These are phyloP conservation scores for Malus fusca DNA, from an alignment of 306 rosid species.

Conservation along the genomic window DNA sequence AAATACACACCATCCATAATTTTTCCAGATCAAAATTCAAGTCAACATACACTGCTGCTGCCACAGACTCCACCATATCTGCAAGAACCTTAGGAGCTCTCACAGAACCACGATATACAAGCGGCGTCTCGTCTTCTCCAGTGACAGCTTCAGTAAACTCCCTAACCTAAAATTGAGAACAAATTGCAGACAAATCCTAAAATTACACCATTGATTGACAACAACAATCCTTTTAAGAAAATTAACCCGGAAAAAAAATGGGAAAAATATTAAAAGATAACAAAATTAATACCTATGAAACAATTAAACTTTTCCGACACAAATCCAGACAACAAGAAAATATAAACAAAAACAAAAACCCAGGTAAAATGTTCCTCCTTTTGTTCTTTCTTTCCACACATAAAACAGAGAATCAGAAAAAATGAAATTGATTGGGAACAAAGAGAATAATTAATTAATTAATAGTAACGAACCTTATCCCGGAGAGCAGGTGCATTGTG, in stretches of 20 bases:
- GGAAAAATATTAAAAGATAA: neutral
- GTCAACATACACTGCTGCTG: conserved; percentile 65
- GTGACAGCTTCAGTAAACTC: conserved; percentile 43
- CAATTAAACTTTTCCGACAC: neutral
- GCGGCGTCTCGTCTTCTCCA: conserved; percentile 19
- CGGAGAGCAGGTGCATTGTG: conserved; percentile 29
- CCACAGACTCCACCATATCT: conserved; percentile 72
- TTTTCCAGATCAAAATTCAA: conserved; percentile 38
- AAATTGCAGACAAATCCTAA: neutral
- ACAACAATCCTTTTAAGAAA: neutral
- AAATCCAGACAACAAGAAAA: neutral
- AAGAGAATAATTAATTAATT: neutral
- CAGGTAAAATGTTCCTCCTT: neutral
- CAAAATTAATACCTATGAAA: neutral
- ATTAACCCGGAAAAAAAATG: neutral
- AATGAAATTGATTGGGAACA: too few relatives aligned
- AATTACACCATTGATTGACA: neutral
- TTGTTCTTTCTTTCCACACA: neutral
- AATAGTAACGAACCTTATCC: conserved; percentile 13
- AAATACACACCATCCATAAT: conserved; percentile 63
- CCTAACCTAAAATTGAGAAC: conserved; percentile 24
- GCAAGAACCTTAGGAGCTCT: conserved; percentile 92
- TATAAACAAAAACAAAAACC: neutral
- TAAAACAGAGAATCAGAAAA: neutral
- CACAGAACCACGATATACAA: conserved; percentile 47